phyloP scores from a whole-genome alignment of 495 filamentous ascomycete species.

The Jackrogersella multiformis region DNA sequence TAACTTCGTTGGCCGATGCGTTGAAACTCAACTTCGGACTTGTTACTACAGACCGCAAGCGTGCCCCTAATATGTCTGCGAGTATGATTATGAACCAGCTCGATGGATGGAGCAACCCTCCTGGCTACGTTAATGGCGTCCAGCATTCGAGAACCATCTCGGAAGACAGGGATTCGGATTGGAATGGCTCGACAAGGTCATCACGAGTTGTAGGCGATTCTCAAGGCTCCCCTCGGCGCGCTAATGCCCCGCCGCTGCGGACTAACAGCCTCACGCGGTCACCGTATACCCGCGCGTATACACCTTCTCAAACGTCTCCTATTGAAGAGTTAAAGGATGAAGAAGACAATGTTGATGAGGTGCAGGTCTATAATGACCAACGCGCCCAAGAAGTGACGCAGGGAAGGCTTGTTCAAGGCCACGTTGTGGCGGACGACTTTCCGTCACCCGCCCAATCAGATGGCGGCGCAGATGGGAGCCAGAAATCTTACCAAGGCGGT shows the following conservation, averaged over 20 bases:
- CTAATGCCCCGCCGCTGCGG: constrained; percentile 43
- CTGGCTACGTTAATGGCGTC: constrained; percentile 41
- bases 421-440: constrained; percentile 94
- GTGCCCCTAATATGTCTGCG: constrained; percentile 70
- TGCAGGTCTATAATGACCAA: constrained; percentile 82
- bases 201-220: constrained; percentile 48
- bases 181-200: constrained; percentile 33
- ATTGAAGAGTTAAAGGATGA: constrained; percentile 54
- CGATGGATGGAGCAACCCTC: constrained; percentile 50
- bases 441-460: constrained; percentile 78
- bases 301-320: constrained; percentile 50
- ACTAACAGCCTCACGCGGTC: constrained; percentile 42
- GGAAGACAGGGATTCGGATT: constrained; percentile 42
- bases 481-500: constrained; percentile 41
- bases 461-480: constrained; percentile 46
- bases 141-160: constrained; percentile 31
- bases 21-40: constrained; percentile 97
- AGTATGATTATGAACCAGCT: constrained; percentile 70
- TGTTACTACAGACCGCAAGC: constrained; percentile 89
- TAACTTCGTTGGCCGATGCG: constrained; percentile 95
- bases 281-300: constrained; percentile 45
- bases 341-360: constrained; percentile 55
- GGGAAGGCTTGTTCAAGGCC: constrained; percentile 91
- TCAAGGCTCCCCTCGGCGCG: constrained; percentile 52
- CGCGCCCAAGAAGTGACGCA: constrained; percentile 90